phyloP scores from a whole-genome alignment of 345 rosid species.

The rapeseed (Brassica napus) region Da-Ae NC_063441.1:17525001-17525500 shows the following conservation, averaged over 20 bases:
- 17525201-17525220: constrained; percentile 88
- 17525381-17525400: constrained; percentile 90
- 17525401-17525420: constrained; percentile 84
- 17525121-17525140: constrained; percentile 95
- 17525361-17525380: constrained; percentile 99
- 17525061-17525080: constrained; percentile 99
- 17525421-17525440: constrained; percentile 95
- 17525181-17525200: constrained; percentile 99
- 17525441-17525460: constrained; percentile 91
- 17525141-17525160: constrained; percentile 99
- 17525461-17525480: constrained; percentile 83
- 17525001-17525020: constrained; percentile 97
- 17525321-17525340: constrained; percentile 95
- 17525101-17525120: constrained; percentile 97
- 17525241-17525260: constrained; percentile 89
- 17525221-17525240: constrained; percentile 90
- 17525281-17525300: constrained; percentile 95
- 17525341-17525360: constrained; percentile 95
- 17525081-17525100: constrained; percentile 98
- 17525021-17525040: constrained; percentile 97
- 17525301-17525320: constrained; percentile 99
- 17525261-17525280: constrained; percentile 99
- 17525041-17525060: constrained; percentile 96
- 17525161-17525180: constrained; percentile 97
- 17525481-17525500: constrained; percentile 99